Percentiles rank a stretch among this genome's conserved stretches.
phyloP scores from a whole-genome alignment of 176 grass and related monocot species.

The Ananas comosus region DNA sequence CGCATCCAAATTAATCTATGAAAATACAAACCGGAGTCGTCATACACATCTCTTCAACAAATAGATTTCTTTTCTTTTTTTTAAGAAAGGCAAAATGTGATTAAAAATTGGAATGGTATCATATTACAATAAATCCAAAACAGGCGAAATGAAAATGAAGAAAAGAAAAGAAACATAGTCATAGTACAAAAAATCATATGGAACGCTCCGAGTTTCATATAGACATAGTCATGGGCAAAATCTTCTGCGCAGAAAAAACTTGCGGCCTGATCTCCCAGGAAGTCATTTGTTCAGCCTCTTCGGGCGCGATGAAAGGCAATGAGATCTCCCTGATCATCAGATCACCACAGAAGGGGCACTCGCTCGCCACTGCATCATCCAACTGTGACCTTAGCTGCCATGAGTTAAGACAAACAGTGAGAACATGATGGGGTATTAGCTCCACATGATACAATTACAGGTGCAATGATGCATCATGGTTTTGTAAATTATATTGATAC shows the following conservation, averaged over 20 bases:
- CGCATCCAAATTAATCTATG: no score
- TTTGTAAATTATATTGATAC: background rate
- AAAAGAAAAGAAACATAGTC: no score
- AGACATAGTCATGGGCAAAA: conserved; percentile 59
- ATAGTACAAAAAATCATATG: no score
- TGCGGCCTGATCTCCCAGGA: conserved; percentile 89
- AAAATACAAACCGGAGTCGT: no score
- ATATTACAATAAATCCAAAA: no score
- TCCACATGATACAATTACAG: background rate
- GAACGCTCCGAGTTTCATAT: no score
- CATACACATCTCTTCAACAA: no score
- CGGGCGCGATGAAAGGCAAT: conserved; percentile 60
- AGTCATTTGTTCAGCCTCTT: conserved; percentile 53
- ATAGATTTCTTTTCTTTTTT: no score
- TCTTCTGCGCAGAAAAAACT: conserved; percentile 37
- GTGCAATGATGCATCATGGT: background rate
- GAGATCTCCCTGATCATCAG: conserved; percentile 94
- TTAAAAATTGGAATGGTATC: no score
- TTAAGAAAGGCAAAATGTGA: no score
- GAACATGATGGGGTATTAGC: conserved; percentile 9
- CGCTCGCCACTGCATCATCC: conserved; percentile 84
- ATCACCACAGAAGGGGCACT: conserved; percentile 91
- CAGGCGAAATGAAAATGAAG: no score
- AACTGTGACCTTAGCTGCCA: conserved; percentile 70
- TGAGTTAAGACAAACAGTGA: background rate